Conservation (phyloP, 73 alveolate species). For the Paramecium tetraurelia region DNA sequence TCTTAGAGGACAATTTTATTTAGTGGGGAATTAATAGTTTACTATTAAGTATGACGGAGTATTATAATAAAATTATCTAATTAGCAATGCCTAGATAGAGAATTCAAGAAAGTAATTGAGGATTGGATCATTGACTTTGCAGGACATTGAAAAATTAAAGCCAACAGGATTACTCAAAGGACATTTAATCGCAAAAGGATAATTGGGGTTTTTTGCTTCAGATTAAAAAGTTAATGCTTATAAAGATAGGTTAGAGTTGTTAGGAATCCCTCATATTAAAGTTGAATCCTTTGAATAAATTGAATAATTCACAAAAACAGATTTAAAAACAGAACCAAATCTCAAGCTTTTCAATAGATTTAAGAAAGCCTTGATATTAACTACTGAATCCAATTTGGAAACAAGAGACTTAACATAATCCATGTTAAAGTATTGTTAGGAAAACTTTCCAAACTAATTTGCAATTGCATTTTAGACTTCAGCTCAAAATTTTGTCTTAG, state of each 20-base stretch:
- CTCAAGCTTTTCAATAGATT: neutral
- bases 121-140: neutral
- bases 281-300: neutral
- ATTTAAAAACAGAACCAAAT: neutral
- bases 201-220: neutral
- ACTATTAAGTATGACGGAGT: constrained; percentile 20
- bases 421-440: neutral
- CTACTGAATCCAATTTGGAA: neutral
- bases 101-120: neutral
- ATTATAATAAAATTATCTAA: neutral
- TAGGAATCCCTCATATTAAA: constrained; percentile 6
- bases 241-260: neutral
- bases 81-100: neutral
- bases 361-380: neutral
- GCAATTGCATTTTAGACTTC: neutral
- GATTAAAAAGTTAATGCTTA: neutral
- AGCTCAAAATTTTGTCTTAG: constrained; percentile 6
- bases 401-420: neutral
- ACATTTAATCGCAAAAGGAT: neutral
- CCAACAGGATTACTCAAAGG: neutral
- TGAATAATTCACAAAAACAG: neutral
- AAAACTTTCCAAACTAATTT: neutral
- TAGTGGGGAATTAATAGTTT: neutral
- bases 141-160: neutral
- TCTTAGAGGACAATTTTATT: neutral